Evolutionary conservation across 2,329 filamentous ascomycete genomes (phyloP), one percentile per base, ranked within the genome.

Genomic region (Exserohilum turcica): DNA sequence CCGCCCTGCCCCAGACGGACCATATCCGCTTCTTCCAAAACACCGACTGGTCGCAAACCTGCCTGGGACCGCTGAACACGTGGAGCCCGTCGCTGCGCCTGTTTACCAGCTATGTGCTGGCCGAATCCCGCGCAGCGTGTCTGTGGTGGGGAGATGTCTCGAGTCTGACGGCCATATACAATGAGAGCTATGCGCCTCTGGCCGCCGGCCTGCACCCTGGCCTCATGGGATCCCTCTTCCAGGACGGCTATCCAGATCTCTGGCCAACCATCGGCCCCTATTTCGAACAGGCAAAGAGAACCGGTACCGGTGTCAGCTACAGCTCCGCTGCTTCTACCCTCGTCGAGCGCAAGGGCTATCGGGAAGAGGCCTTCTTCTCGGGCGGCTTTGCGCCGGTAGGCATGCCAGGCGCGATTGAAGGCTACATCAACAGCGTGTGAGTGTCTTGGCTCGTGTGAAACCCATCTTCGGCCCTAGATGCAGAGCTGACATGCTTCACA

Each of bases 11-110:
- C 24, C 49, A 68, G 32, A 71, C 64, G 3, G 61, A 64, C 15
- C 70, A 73, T 61, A 62, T 72, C 12, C 66, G 64, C 54, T 73
- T 73, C 56, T 73, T 73, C 48, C 59, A 63, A 28, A 44, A 59
- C 5, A 65, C 61, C 0, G 59, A 72, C 46, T 73, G 70, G 71
- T 53, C 61, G 32, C 43, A 43, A 29, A 70, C 54, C 44, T 36
- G 33, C n/a, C 52, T 73, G 42, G 71, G 71, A 3, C 67, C 68
- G 5, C 46, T 67, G 27, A 40, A 32, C 12, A 46, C 43, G 13
- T 74, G 70, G 70, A 57, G 60, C 15, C 48, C 58, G 6, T 67
- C 62, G n/a, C 56, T 73, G 57, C 66, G 62, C 21, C 52, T 70
- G 32, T 71, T 71, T 44, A 63, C 64, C 7, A 58, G 60, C 38